These are phyloP conservation scores for Macadamia tetraphylla DNA, from an alignment of 164 flowering plant species.

Conservation along the genomic window DNA sequence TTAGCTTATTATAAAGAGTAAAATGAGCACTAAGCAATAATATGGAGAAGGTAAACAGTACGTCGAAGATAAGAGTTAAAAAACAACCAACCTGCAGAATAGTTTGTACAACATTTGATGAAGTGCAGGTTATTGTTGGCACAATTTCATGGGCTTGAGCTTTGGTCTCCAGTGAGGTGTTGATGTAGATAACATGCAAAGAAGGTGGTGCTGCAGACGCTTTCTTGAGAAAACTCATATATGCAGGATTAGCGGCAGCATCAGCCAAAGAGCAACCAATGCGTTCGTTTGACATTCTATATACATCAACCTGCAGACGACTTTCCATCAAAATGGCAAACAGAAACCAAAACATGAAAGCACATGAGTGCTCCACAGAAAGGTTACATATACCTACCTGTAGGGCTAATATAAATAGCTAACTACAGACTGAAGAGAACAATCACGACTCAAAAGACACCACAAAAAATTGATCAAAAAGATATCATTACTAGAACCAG, in stretches of 20 bases:
- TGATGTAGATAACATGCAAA: slow-evolving; percentile 88
- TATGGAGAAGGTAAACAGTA: neutral
- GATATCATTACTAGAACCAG: no score
- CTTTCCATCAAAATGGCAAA: slow-evolving; percentile 8
- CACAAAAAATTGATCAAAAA: no score
- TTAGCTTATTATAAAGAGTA: neutral
- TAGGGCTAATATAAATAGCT: neutral
- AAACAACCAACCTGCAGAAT: slow-evolving; percentile 68
- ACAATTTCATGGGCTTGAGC: slow-evolving; percentile 88
- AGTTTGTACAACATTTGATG: slow-evolving; percentile 92
- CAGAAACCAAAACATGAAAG: slow-evolving; percentile 7
- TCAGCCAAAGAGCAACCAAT: slow-evolving; percentile 98
- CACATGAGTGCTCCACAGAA: neutral
- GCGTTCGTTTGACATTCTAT: slow-evolving; percentile 88
- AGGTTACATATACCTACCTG: neutral
- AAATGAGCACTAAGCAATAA: neutral
- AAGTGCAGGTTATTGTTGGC: slow-evolving; percentile 96
- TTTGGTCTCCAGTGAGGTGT: slow-evolving; percentile 94
- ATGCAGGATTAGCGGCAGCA: slow-evolving; percentile 79
- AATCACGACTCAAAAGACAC: no score
- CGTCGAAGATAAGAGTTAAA: neutral
- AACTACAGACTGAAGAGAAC: no score
- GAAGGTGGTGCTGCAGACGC: slow-evolving; percentile 69
- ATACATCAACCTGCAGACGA: slow-evolving; percentile 85
- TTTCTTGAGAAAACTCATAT: slow-evolving; percentile 63